Base-by-base conservation (phyloP, 2,329 filamentous ascomycete species). In the Calonectria leucothoes region DNA sequence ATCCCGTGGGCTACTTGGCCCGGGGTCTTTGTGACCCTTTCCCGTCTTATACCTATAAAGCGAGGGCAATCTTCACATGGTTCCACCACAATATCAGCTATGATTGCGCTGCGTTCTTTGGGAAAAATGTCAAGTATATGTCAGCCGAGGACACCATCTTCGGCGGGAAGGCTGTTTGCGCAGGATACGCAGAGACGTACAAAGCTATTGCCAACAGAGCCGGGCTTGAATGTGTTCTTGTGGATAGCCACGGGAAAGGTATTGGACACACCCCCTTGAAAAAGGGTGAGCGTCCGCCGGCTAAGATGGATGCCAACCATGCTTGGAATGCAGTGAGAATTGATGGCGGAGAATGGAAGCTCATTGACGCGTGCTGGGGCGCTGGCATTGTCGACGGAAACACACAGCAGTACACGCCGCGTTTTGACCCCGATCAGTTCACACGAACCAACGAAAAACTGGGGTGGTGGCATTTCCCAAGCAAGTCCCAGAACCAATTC, bases 271-370 rank as follows among this genome's bases (percentile, higher is more conserved):
- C 82, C 0, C 84, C 91, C 0, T 85, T 95, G 10, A 86, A 88
- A 48, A 89, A 91, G 0, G 94, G 94, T 4, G 88, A 94, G 66
- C 86, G 90, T 0, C 82, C 96, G 2, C 89, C 91, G 0, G 89
- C 89, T 25, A 86, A 92, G 66, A 85, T 90, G 0, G 88, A 85
- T 6, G 33, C 59, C 4, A 90, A 91, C 1, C 96, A 98, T 83
- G 96, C 97, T 0, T 98, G 97, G 97, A 98, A 98, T 81, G 96
- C 94, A 0, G 95, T 98, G 8, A 90, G 92, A 66, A 95, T 98
- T 72, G 96, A 98, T 79, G 91, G 92, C 31, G 95, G 94, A 2
- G 91, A 92, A 76, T 98, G 96, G 96, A 98, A 98, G 84, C 89
- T 98, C 1, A 86, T 98, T 63, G 97, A 99, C 81, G 85, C 94